These are phyloP conservation scores for Eutypella sp. DNA, from an alignment of 2,329 filamentous ascomycete genomes.

Conservation along the genomic window DNA sequence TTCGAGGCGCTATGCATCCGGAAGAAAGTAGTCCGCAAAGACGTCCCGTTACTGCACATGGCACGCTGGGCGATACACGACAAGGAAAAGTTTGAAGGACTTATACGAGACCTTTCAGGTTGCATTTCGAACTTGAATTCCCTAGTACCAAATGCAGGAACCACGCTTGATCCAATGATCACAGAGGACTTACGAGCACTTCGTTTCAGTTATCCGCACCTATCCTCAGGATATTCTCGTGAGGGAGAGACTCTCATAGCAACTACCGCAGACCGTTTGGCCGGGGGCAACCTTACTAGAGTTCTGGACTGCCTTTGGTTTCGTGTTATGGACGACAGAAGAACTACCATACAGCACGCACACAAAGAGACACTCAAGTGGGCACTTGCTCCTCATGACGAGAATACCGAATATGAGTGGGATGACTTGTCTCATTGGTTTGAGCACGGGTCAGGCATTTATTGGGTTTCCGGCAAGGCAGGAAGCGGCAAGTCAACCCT, in stretches of 20 bases:
- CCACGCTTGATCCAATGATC: not conserved
- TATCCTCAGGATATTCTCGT: not conserved
- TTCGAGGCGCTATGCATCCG: not conserved
- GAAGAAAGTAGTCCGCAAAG: not conserved
- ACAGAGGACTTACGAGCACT: not conserved
- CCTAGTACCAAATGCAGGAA: not conserved
- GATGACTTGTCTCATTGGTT: not conserved
- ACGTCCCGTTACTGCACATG: not conserved
- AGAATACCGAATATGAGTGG: not conserved
- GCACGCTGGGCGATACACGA: constrained; percentile 13
- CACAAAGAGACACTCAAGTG: constrained; percentile 7
- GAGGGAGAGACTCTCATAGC: not conserved
- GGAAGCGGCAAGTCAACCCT: not conserved
- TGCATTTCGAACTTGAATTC: constrained; percentile 12
- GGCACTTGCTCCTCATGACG: not conserved
- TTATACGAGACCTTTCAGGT: constrained; percentile 9
- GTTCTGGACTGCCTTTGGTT: constrained; percentile 10
- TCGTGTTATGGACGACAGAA: constrained; percentile 9
- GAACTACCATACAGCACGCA: constrained; percentile 1
- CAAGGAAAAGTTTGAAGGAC: constrained; percentile 12
- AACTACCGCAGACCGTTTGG: not conserved
- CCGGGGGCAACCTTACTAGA: not conserved
- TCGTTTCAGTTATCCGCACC: not conserved
- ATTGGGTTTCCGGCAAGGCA: not conserved
- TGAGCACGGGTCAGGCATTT: not conserved